Evolutionary conservation across 768 basidiomycete genomes (phyloP), one percentile per base, ranked within the genome.

Genomic region (Termitomyces sp.): DNA sequence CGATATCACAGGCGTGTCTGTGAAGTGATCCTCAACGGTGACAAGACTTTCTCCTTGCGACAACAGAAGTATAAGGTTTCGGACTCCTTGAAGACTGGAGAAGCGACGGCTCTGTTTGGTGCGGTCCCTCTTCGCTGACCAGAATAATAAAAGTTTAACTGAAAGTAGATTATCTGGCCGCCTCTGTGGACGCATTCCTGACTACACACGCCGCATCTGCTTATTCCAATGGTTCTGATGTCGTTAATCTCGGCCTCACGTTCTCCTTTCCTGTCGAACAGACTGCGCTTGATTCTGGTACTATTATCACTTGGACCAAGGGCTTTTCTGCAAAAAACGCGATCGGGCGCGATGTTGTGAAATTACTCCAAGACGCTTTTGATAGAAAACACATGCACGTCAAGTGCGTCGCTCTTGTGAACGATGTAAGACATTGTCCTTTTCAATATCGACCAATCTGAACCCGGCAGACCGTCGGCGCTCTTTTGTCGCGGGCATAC

Each of bases 241-340:
- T 72, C 2, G 74, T 83, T 9, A 73, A 77, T 49, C 86, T 99
- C 3, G 97, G 96, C 9, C 80, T 99, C 52, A 98, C 97, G 0
- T 99, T 98, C 71, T 94, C 92, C 29, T 97, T 98, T 77, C 97
- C 97, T 2, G 97, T 98, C 29, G 93, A 97, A 65, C 97, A 99
- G 69, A 94, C 92, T 0, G 94, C 97, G 0, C 80, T 98, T 24
- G 88, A 88, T 64, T 84, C 86, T 24, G 97, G 97, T 1, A 91
- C 86, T 59, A 88, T 99, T 60, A 76, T 98, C 36, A 96, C 91
- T 0, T 94, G 92, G 92, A 98, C 92, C 4, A 96, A 98, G 72
- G 97, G 95, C 4, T 98, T 97, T 71, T 72, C 88, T n/a, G 93
- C 92, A 14, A 92, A 86, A 69, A 91, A 94, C 65, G 94, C 94